Conservation (phyloP, 345 rosid genomes). For the Acer negundo region DNA sequence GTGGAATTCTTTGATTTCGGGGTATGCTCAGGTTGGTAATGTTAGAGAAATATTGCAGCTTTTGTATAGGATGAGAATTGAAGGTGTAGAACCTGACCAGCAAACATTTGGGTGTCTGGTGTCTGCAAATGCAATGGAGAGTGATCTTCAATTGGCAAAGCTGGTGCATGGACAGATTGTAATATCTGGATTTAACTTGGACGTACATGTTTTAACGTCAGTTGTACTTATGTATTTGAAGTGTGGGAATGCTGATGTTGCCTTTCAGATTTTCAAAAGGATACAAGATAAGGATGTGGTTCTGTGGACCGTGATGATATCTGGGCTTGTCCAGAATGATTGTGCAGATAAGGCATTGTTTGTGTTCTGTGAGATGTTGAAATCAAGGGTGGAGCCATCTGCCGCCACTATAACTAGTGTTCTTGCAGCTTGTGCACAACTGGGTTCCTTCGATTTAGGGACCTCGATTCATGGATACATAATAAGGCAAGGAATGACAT, state of each 20-base stretch:
- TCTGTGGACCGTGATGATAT: slow-evolving; percentile 77
- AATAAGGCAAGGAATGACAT: slow-evolving; percentile 43
- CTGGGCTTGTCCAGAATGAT: slow-evolving; percentile 75
- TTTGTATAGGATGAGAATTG: slow-evolving; percentile 40
- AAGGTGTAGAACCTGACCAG: slow-evolving; percentile 47
- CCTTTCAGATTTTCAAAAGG: slow-evolving; percentile 43
- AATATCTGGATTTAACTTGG: slow-evolving; percentile 45
- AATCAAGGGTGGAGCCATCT: slow-evolving; percentile 51
- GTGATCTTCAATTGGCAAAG: slow-evolving; percentile 50
- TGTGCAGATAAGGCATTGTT: slow-evolving; percentile 52
- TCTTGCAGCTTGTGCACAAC: slow-evolving; percentile 70
- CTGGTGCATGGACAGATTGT: slow-evolving; percentile 56
- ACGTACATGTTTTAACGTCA: slow-evolving; percentile 59
- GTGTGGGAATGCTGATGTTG: slow-evolving; percentile 48
- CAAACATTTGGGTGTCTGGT: slow-evolving; percentile 49
- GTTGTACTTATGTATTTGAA: slow-evolving; percentile 70
- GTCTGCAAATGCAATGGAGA: slow-evolving; percentile 36
- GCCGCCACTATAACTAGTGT: slow-evolving; percentile 56
- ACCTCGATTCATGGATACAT: slow-evolving; percentile 63
- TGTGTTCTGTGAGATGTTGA: slow-evolving; percentile 53
- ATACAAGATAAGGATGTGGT: slow-evolving; percentile 55
- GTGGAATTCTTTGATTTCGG: slow-evolving; percentile 56
- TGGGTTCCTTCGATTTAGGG: slow-evolving; percentile 56
- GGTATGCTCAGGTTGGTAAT: slow-evolving; percentile 43
- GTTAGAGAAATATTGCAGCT: slow-evolving; percentile 42